Conservation (phyloP, 2,329 filamentous ascomycete genomes). For the Fusarium sp. region DNA sequence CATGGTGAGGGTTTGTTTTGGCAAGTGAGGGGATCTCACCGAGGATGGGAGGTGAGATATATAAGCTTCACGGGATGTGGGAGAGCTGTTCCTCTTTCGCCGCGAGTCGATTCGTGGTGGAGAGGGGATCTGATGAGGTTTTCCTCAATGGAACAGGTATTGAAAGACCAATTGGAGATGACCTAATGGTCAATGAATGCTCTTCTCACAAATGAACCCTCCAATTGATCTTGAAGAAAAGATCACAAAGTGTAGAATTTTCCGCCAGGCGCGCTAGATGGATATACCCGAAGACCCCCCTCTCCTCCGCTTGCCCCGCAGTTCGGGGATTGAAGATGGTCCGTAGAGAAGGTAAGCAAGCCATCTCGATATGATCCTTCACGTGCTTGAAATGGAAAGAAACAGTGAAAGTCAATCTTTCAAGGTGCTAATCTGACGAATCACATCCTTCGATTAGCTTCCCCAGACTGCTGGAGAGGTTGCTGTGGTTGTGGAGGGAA, state of each 20-base stretch:
- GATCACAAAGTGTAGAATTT: not conserved
- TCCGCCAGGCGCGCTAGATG: not conserved
- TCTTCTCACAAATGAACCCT: not conserved
- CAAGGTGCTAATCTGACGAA: conserved; percentile 3
- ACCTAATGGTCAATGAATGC: not conserved
- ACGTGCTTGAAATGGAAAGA: not conserved
- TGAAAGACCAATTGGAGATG: not conserved
- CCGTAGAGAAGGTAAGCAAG: conserved; percentile 1
- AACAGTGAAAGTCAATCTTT: not conserved
- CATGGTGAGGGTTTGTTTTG: conserved; percentile 33
- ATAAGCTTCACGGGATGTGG: not conserved
- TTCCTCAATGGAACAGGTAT: not conserved
- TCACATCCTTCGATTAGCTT: not conserved
- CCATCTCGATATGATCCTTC: not conserved
- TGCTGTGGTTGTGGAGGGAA: not conserved
- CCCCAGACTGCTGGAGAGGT: not conserved
- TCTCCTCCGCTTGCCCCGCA: conserved; percentile 23
- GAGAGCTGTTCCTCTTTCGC: not conserved
- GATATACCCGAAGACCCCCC: not conserved
- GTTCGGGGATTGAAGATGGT: conserved; percentile 9
- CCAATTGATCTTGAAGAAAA: not conserved
- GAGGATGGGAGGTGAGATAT: not conserved
- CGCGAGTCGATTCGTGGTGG: not conserved
- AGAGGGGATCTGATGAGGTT: not conserved
- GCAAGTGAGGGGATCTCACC: not conserved